A percentile compares a stretch with the other conserved stretches of the same genome.
phyloP scores from a whole-genome alignment of 2,329 filamentous ascomycete genomes.

The Trichoderma hamatum region DNA sequence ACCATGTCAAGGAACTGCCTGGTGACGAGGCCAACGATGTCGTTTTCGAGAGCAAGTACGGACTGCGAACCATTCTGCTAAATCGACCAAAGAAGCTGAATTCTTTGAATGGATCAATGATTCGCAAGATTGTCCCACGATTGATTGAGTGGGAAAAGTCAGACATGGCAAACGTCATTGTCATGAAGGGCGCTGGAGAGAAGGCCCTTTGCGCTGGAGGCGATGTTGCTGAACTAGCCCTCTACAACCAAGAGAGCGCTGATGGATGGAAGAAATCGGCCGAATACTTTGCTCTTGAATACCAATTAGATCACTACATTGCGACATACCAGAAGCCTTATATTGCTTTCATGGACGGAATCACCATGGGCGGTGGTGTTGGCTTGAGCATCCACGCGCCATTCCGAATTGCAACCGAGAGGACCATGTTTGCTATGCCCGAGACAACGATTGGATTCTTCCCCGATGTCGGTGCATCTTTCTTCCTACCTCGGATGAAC shows the following conservation, averaged over 20 bases:
- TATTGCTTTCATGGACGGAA: conserved; percentile 93
- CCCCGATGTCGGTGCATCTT: conserved; percentile 94
- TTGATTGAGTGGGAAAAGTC: conserved; percentile 94
- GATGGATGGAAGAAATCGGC: conserved; percentile 74
- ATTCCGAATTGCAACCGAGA: conserved; percentile 94
- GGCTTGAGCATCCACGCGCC: conserved; percentile 93
- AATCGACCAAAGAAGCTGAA: conserved; percentile 93
- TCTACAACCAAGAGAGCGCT: conserved; percentile 67
- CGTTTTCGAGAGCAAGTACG: conserved; percentile 85
- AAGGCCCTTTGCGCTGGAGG: conserved; percentile 92
- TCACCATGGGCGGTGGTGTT: conserved; percentile 98
- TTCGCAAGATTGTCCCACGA: conserved; percentile 86
- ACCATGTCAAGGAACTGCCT: conserved; percentile 57
- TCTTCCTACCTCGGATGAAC: conserved; percentile 90
- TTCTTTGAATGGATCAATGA: conserved; percentile 92
- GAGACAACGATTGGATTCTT: conserved; percentile 99
- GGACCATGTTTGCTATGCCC: conserved; percentile 96
- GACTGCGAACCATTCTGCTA: conserved; percentile 87
- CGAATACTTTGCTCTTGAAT: conserved; percentile 93
- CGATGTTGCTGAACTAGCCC: conserved; percentile 79
- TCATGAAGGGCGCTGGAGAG: conserved; percentile 86
- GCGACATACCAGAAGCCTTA: conserved; percentile 93
- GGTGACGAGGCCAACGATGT: conserved; percentile 87
- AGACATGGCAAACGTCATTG: conserved; percentile 86
- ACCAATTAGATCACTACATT: conserved; percentile 93